Base-by-base conservation (phyloP, 306 rosid genomes). In the Begonia peltatifolia region DNA sequence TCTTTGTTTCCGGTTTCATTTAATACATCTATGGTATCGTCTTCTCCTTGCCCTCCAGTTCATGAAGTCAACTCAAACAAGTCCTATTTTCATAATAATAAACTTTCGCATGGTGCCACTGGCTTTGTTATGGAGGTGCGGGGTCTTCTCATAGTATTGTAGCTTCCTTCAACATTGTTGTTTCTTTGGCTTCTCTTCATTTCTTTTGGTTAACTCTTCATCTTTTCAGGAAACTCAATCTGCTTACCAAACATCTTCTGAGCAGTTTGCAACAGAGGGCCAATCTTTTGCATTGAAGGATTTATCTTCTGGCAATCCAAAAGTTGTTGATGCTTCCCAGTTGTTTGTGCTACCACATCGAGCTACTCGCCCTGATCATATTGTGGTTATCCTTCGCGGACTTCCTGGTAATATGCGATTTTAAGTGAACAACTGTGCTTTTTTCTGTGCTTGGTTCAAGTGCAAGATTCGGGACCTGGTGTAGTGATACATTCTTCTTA, bases 351-450 rank as follows among this genome's bases (percentile, higher is more conserved):
- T 55, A 55, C 94, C 88, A 0, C 81, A 69, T 70, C 83, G 99
- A 54, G 42, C 75, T 41, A 63, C 79, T 14, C 99, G 94, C 13
- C 95, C 99, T 42, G 99, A 83, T 70, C 95, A 83, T 70, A 68
- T 86, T 54, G 99, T 83, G 57, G 68, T 86, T 54, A 79, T 90
- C 70, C 78, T 90, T 58, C 78, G 95, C 14, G 99, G 99, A 30
- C 95, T 90, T 68, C 95, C 99, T 71, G 99, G 99, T 90, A 64
- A 36, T 38, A 41, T 51, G 59, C 20, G 2, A 47, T 54, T 7
- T n/a, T 44, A 10, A 44, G 6, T 44, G 5, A 30, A 30, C 38
- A 30, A 30, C 6, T 5, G 35, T 30, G 38, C 38, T 5, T 30
- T 30, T 2, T 30, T 30, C 9, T 30, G 38, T 30, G 38, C 8